Base-by-base conservation (phyloP, 192 early-diverging fungal species). In the Umbelopsis sp. region DNA sequence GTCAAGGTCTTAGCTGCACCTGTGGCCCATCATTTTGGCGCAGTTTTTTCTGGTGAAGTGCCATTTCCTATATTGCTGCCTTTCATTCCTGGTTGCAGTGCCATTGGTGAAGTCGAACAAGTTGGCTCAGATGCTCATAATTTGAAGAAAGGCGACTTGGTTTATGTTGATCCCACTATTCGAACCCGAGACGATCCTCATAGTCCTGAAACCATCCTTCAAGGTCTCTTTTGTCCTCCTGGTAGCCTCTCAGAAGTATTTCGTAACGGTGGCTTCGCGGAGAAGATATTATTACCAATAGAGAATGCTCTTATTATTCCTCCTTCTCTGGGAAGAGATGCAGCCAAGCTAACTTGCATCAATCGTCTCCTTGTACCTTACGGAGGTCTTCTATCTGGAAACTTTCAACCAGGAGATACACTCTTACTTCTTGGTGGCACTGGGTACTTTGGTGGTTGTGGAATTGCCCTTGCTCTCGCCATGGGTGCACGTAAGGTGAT, bases 401-500 rank as follows among this genome's bases (percentile, higher is more conserved):
- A 77, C 6, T 66, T 81, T 29, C 24, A 45, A 20, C 47, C 80
- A n/a, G 73, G 80, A 11, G 66, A 81, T 24, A 81, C 80, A 1
- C 34, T 81, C 3, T 32, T 70, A 6, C 51, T 81, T 17, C 76
- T 71, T 25, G 70, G 76, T 11, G 70, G 72, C 2, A 81, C 75
- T 11, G 76, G 80, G 7, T 50, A 66, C 24, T 80, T 76, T 74
- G 79, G 79, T 3, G 22, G 68, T 0, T 71, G 66, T 22, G 72
- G 71, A 7, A 49, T 80, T 6, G 71, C 62, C 0, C 62, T 80
- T 14, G 68, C 79, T 3, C 54, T 80, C 17, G 71, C 71, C 5
- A 47, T 77, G 68, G 79, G 79, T 41, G 79, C 74, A n/a, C 67
- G 79, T 14, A 71, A 71, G 11, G 72, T 80, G 21, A 32, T 80